Conservation (phyloP, 345 rosid species). For the Abelmoschus esculentus region DNA sequence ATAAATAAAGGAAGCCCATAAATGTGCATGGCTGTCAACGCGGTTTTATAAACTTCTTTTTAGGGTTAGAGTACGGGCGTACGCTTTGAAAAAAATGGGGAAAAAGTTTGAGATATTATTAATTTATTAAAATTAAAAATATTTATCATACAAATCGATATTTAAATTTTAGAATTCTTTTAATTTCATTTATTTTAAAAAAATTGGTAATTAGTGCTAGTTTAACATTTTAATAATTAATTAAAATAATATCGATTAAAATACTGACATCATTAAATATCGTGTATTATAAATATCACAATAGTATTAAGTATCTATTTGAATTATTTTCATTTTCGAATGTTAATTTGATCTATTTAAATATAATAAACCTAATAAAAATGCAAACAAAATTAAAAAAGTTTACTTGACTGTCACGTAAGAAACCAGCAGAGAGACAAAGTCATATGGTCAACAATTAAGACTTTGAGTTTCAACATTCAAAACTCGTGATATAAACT, state of each 20-base stretch:
- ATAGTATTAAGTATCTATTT: too few relatives aligned
- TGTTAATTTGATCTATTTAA: too few relatives aligned
- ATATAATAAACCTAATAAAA: not conserved
- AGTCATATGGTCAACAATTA: slow-evolving; percentile 10
- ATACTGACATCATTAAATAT: too few relatives aligned
- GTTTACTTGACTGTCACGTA: not conserved
- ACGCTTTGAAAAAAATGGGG: slow-evolving; percentile 8
- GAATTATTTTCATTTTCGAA: too few relatives aligned
- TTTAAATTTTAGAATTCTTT: too few relatives aligned
- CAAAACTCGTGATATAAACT: not conserved
- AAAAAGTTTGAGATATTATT: not conserved
- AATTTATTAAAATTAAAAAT: too few relatives aligned
- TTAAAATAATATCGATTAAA: too few relatives aligned
- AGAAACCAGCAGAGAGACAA: not conserved
- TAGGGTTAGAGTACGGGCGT: slow-evolving; percentile 4
- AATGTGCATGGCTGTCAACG: slow-evolving; percentile 35
- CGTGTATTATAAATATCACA: too few relatives aligned
- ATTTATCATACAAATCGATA: too few relatives aligned
- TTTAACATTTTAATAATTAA: too few relatives aligned
- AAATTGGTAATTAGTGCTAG: too few relatives aligned
- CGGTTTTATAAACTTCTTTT: slow-evolving; percentile 17
- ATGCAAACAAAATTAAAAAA: not conserved
- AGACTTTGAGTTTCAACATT: slow-evolving; percentile 12
- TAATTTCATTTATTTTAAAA: too few relatives aligned
- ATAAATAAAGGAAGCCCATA: not conserved